These are phyloP conservation scores for Pseudopediastrum boryanum DNA, from an alignment of 139 green algal genomes.

Conservation along the genomic window DNA sequence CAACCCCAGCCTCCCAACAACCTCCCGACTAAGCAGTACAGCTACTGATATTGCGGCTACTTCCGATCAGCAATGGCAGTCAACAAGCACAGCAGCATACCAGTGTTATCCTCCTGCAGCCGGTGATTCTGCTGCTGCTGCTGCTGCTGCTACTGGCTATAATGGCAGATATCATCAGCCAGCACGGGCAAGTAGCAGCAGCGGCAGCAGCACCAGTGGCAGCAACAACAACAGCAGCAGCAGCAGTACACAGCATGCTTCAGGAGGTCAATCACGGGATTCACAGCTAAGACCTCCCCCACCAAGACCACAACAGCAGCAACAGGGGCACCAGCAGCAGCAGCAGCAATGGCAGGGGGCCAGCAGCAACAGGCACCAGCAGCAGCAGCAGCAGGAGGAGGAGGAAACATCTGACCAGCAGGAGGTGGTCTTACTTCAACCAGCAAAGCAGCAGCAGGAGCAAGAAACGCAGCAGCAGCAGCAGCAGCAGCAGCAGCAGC, in stretches of 20 bases:
- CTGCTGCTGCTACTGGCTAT: background rate
- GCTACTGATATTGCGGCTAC: too few relatives aligned
- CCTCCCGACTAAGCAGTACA: too few relatives aligned
- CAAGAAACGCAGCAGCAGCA: background rate
- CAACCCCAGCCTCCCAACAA: too few relatives aligned
- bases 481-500: background rate
- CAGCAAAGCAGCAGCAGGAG: background rate
- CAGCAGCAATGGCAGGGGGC: background rate
- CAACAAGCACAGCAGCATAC: too few relatives aligned
- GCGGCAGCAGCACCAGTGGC: background rate
- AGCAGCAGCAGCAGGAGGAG: background rate
- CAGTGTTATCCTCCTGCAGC: too few relatives aligned
- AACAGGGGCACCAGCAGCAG: constrained; percentile 2
- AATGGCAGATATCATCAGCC: background rate
- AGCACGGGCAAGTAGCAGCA: background rate
- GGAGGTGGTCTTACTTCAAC: too few relatives aligned
- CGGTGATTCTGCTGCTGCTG: too few relatives aligned
- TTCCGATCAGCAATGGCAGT: too few relatives aligned
- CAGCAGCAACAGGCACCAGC: background rate
- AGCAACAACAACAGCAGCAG: background rate
- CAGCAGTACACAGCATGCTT: background rate
- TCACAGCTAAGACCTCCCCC: background rate
- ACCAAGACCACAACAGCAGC: background rate
- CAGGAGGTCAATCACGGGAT: too few relatives aligned
- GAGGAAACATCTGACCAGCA: too few relatives aligned